Conservation (phyloP, 1,284 basidiomycete genomes). For the Ganoderma multipileum region DNA sequence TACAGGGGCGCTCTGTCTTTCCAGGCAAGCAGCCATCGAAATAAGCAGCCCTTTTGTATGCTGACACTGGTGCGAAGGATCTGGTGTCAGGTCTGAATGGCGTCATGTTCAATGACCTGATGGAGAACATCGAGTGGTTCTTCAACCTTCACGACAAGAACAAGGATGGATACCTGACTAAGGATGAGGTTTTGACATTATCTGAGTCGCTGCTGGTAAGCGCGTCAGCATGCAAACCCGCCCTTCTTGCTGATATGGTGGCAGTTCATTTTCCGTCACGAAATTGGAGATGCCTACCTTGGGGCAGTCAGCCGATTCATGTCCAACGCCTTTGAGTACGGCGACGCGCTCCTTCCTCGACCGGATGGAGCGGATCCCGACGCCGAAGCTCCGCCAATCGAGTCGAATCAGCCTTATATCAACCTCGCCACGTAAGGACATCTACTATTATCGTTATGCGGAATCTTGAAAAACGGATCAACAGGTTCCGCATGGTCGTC, state of each 20-base stretch:
- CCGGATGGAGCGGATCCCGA: conserved; percentile 50
- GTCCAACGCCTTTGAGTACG: conserved; percentile 97
- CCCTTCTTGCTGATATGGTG: not conserved
- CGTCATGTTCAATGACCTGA: conserved; percentile 95
- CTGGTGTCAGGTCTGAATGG: conserved; percentile 89
- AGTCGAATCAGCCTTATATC: conserved; percentile 86
- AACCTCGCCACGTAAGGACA: conserved; percentile 77
- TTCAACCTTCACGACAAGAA: conserved; percentile 97
- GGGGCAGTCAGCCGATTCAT: conserved; percentile 96
- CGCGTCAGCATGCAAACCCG: conserved; percentile 6
- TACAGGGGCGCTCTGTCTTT: conserved; percentile 84
- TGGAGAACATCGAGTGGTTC: conserved; percentile 99
- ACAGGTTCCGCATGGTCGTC: conserved; percentile 96
- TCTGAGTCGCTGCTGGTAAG: conserved; percentile 93
- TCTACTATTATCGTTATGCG: not conserved
- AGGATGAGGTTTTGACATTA: conserved; percentile 95
- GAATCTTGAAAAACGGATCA: not conserved
- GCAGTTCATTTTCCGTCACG: conserved; percentile 97
- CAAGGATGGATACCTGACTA: conserved; percentile 93
- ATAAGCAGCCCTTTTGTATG: no score
- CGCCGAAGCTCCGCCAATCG: conserved; percentile 55
- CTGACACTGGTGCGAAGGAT: conserved; percentile 60
- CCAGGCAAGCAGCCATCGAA: conserved; percentile 58
- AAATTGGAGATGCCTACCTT: conserved; percentile 96
- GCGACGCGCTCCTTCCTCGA: conserved; percentile 80